Evolutionary conservation across 1,284 basidiomycete species (phyloP), one percentile per base, ranked within the genome.

Genomic region (Quambalaria eucalypti): DNA sequence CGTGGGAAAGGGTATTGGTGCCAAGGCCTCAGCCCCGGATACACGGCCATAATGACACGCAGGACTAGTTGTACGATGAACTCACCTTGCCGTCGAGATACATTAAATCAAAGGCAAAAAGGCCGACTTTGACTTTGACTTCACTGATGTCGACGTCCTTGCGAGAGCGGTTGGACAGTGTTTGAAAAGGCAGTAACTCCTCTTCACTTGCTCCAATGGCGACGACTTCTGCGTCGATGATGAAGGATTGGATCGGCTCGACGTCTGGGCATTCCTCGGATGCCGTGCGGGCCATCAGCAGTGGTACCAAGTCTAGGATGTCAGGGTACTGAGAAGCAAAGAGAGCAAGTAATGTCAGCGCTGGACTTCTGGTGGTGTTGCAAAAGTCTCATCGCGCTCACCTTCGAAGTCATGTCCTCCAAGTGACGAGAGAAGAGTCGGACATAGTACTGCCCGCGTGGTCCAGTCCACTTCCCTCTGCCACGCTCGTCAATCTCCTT

Each of bases 371-470:
- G n/a, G n/a, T n/a, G n/a, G n/a, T n/a, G n/a, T n/a, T n/a, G n/a
- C n/a, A 14, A 39, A 5, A 12, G 4, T 39, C 36, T 39, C 4
- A 39, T 39, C 10, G 16, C 4, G 10, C 49, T 33, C 49, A 50
- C 49, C 33, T 90, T 77, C 31, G 56, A 83, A 2, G 88, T 91
- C 88, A 91, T 91, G 68, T 91, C 86, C 77, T 93, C 90, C 26
- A 95, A 78, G 78, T 93, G 90, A 29, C 90, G 82, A 55, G 87
- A 88, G 78, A 95, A 95, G 44, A 93, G 79, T 50, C 84, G 82
- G 33, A 90, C 82, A 57, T 78, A 80, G 23, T 80, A 69, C 39
- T 64, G 61, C 10, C 51, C 57, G 16, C 68, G 12, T 21, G 59
- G 54, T 28, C 60, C 71, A n/a, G 53, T 65, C 68, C 73, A 73